phyloP scores from a whole-genome alignment of 768 basidiomycete genomes.

The Xanthoconium purpureum region DNA sequence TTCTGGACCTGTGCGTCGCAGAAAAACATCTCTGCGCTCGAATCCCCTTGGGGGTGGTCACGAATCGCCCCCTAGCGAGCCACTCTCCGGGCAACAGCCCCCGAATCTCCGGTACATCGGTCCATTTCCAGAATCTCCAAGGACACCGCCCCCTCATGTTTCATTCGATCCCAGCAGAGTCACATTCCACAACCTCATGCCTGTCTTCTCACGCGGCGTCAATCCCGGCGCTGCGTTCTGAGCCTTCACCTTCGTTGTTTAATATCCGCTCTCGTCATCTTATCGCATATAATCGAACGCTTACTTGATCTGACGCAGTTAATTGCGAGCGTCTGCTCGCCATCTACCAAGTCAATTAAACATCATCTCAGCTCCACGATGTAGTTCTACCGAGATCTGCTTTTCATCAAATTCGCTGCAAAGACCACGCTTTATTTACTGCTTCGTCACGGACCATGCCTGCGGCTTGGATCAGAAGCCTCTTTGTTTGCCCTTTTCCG shows the following conservation, averaged over 20 bases:
- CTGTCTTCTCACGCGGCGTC: slow-evolving; percentile 41
- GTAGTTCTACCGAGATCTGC: slow-evolving; percentile 28
- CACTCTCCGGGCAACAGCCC: slow-evolving; percentile 16
- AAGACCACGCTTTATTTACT: slow-evolving; percentile 16
- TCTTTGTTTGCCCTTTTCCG: slow-evolving; percentile 10
- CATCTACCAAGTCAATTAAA: slow-evolving; percentile 21
- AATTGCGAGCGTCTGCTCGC: slow-evolving; percentile 24
- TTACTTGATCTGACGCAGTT: slow-evolving; percentile 29
- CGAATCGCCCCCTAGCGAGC: slow-evolving; percentile 12
- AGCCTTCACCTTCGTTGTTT: slow-evolving; percentile 4
- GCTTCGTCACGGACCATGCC: slow-evolving; percentile 31
- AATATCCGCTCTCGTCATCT: slow-evolving; percentile 17
- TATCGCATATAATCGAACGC: slow-evolving; percentile 31
- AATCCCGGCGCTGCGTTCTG: slow-evolving; percentile 12
- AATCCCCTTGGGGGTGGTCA: slow-evolving; percentile 40
- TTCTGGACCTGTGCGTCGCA: slow-evolving; percentile 57
- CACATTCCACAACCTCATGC: slow-evolving; percentile 61
- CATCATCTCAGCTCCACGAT: slow-evolving; percentile 28
- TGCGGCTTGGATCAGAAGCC: slow-evolving; percentile 27
- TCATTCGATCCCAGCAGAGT: slow-evolving; percentile 48
- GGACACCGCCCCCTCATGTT: slow-evolving; percentile 34
- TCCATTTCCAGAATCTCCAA: slow-evolving; percentile 20
- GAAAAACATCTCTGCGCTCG: slow-evolving; percentile 51
- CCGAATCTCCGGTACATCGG: slow-evolving; percentile 32
- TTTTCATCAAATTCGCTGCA: slow-evolving; percentile 19